Base-by-base conservation (phyloP, 1,139 yeast genomes). In the Debaryomyces coudertii region DNA sequence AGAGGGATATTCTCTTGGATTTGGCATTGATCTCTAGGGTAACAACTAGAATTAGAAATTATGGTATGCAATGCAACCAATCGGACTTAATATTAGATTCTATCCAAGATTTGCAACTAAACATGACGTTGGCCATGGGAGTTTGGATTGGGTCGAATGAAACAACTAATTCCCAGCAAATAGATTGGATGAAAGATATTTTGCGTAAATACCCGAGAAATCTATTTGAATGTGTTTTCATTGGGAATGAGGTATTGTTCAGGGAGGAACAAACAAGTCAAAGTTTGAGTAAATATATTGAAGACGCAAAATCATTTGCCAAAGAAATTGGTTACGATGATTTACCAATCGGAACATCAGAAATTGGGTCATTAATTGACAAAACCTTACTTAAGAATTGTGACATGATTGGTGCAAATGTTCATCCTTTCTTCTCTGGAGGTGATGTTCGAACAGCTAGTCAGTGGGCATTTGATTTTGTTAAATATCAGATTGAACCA, bases 361-460 rank as follows among this genome's bases (percentile, higher is more conserved):
- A 82, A 50, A 58, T 81, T 51, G 86, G 85, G 11, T 68, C 80
- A 1, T 61, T 68, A 20, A 56, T 76, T 7, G 65, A 58, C 51
- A 60, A 65, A 35, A 65, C 58, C 8, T 51, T 71, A 33, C 66
- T 82, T 11, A 61, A 63, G 18, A 63, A 54, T 2, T 71, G 80
- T 54, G 89, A 85, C 54, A 61, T 84, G 7, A 61, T 82, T 30
- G 90, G 89, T 0, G 82, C 83, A 4, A 85, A 83, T 56, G 69
- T 83, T 7, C 88, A 83, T 62, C 90, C 90, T 2, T 85, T 85
- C 51, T 83, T 84, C 62, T 80, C 83, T 2, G 90, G 90, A 0
- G 76, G 74, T 0, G 53, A 58, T 1, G 86, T 77, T 1, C 57
- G 66, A n/a, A 58, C 61, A 3, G 83, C 87, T 0, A 63, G 79